A percentile compares a stretch with the other conserved stretches of the same genome.
phyloP scores from a whole-genome alignment of 331 rosid species.

The Dryas integrifolia region DNA sequence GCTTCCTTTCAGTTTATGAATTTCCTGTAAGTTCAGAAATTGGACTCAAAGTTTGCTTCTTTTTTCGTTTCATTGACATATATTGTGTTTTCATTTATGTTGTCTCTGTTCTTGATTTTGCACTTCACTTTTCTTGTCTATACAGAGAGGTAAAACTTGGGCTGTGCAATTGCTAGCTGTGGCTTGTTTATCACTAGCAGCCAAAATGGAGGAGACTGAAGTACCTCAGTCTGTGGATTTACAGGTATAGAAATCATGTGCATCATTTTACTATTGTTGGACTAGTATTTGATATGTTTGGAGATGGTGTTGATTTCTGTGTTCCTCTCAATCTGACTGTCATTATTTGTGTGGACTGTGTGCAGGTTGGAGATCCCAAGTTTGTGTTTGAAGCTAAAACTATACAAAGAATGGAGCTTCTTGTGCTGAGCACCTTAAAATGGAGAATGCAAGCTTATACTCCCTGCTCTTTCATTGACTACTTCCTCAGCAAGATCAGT shows the following conservation, averaged over 20 bases:
- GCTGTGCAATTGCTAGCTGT: slow-evolving; percentile 54
- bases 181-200: slow-evolving; percentile 70
- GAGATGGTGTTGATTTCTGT: slow-evolving; percentile 8
- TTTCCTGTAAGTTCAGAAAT: slow-evolving; percentile 53
- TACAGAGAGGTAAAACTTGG: slow-evolving; percentile 53
- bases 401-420: slow-evolving; percentile 62
- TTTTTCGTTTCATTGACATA: neutral
- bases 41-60: slow-evolving; percentile 3
- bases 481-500: slow-evolving; percentile 53
- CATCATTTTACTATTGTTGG: slow-evolving; percentile 10
- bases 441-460: slow-evolving; percentile 78
- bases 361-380: slow-evolving; percentile 58
- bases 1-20: slow-evolving; percentile 58
- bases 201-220: slow-evolving; percentile 62
- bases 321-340: neutral
- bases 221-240: slow-evolving; percentile 45
- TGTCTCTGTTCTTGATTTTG: slow-evolving; percentile 20
- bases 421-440: slow-evolving; percentile 51
- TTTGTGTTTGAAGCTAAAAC: slow-evolving; percentile 51
- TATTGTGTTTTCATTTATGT: neutral
- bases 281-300: slow-evolving; percentile 6
- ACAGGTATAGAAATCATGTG: slow-evolving; percentile 45
- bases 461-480: slow-evolving; percentile 61
- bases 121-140: slow-evolving; percentile 11
- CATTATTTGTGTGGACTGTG: neutral